These are phyloP conservation scores for Calonectria ilicicola DNA, from an alignment of 2,329 filamentous ascomycete species.

Conservation along the genomic window DNA sequence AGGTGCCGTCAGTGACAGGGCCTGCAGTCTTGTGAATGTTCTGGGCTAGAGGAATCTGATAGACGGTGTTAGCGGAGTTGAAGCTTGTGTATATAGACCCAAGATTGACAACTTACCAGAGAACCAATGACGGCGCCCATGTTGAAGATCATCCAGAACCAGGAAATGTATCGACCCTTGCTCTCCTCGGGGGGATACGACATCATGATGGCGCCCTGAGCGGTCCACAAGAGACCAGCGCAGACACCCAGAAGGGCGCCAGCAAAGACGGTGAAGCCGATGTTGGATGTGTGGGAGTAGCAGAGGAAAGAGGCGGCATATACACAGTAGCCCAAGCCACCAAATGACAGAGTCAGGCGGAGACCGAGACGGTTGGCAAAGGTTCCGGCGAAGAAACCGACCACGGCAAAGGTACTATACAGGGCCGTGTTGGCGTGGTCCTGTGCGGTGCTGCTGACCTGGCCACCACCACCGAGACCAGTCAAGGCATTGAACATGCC, in stretches of 20 bases:
- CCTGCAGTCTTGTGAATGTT: conserved; percentile 70
- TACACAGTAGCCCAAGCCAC: conserved; percentile 81
- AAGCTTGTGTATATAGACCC: no score
- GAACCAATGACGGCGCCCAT: conserved; percentile 89
- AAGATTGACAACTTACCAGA: conserved; percentile 54
- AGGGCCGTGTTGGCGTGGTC: conserved; percentile 78
- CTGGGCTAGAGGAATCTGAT: conserved; percentile 75
- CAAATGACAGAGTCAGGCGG: conserved; percentile 74
- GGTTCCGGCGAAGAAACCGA: conserved; percentile 80
- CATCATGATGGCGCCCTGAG: conserved; percentile 90
- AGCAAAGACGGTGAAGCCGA: conserved; percentile 80
- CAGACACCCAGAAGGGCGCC: conserved; percentile 82
- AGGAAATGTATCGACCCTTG: conserved; percentile 90
- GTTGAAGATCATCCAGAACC: conserved; percentile 98
- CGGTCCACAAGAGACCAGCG: conserved; percentile 84
- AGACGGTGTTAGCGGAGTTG: conserved; percentile 9
- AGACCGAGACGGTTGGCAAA: conserved; percentile 83
- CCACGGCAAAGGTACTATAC: conserved; percentile 77
- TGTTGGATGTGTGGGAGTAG: conserved; percentile 76
- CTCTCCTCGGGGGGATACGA: conserved; percentile 83
- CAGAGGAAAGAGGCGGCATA: conserved; percentile 78
- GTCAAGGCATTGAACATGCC: conserved; percentile 79
- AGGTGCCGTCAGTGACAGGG: conserved; percentile 62
- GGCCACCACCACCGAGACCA: conserved; percentile 72
- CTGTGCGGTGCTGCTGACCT: conserved; percentile 61